Conservation (phyloP, 345 rosid genomes). For the Eucalyptus urophylla region DNA sequence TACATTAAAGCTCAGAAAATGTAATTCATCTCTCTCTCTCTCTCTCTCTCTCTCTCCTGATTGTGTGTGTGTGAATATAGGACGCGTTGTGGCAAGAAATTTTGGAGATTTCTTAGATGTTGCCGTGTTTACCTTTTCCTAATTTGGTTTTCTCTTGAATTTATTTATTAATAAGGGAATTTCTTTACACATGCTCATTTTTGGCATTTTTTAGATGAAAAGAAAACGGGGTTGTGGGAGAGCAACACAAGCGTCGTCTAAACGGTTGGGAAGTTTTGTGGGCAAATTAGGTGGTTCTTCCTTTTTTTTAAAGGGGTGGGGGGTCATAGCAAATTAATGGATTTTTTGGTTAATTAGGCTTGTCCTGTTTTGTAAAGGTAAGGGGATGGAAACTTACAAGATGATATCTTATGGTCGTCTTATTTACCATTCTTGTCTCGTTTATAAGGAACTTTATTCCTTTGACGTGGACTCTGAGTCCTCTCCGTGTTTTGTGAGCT, state of each 20-base stretch:
- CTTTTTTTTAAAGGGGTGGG: background rate
- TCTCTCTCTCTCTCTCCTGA: background rate
- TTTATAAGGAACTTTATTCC: background rate
- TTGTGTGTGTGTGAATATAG: background rate
- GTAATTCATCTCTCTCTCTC: conserved; percentile 35
- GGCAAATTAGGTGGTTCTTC: background rate
- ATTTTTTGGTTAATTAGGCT: background rate
- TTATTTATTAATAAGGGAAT: background rate
- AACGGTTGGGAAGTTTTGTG: background rate
- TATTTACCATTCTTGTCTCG: background rate
- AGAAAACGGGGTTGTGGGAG: background rate
- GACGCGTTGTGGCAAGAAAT: background rate
- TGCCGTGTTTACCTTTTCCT: background rate
- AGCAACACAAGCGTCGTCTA: too few species aligned
- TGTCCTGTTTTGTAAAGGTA: background rate
- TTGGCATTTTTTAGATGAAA: background rate
- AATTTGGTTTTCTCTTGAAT: background rate
- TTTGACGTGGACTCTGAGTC: background rate
- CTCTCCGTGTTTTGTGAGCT: background rate
- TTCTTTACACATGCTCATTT: background rate
- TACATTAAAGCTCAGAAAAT: conserved; percentile 57
- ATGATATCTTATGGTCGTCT: background rate
- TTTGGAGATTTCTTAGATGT: background rate
- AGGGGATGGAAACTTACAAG: background rate
- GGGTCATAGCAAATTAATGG: background rate